Base-by-base conservation (phyloP, 176 grass and related monocot species). In the Pontederia paniculata region DNA sequence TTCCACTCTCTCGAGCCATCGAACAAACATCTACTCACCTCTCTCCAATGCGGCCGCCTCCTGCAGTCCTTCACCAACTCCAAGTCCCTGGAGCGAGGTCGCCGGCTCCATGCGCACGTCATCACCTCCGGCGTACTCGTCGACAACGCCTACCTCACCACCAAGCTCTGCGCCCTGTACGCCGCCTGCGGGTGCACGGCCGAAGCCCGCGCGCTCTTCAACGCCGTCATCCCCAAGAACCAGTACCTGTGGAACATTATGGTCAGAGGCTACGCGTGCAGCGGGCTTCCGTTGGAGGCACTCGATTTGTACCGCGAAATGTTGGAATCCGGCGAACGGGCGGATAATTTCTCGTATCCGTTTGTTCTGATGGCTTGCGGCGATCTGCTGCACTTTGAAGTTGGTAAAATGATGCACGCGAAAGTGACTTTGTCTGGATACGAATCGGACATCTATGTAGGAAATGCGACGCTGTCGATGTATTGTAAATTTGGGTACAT, bases 401-500 rank as follows among this genome's bases (percentile, higher is more conserved):
- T 57, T 1, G 80, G 85, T 13, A 23, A 50, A 11, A 51, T 1
- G 16, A 19, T 78, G 15, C 77, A 89, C 48, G 57, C 66, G 14
- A 52, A 74, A 70, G 62, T 69, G 7, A 12, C 51, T 28, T 57
- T 71, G 16, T 58, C 44, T 55, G 70, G 62, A 10, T 55, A 80
- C 18, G 53, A 80, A 62, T 19, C 73, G 31, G 66, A 81, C 58
- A 52, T 60, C 17, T 47, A 50, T 16, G 66, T 89, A 0, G 80
- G 77, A n/a, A 89, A 81, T 42, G 69, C 85, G 0, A 73, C 84
- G 42, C 53, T 84, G 22, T 77, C 75, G 45, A 84, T 89, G 85
- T 80, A 78, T 44, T 89, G 73, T 45, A 81, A 84, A 45, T 72
- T 71, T 6, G 85, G 85, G 9, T 68, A 50, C 52, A 72, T 72